A percentile compares a stretch with the other conserved stretches of the same genome.
Conservation (phyloP, 2,329 filamentous ascomycete genomes). For the Fusarium aywerte region DNA sequence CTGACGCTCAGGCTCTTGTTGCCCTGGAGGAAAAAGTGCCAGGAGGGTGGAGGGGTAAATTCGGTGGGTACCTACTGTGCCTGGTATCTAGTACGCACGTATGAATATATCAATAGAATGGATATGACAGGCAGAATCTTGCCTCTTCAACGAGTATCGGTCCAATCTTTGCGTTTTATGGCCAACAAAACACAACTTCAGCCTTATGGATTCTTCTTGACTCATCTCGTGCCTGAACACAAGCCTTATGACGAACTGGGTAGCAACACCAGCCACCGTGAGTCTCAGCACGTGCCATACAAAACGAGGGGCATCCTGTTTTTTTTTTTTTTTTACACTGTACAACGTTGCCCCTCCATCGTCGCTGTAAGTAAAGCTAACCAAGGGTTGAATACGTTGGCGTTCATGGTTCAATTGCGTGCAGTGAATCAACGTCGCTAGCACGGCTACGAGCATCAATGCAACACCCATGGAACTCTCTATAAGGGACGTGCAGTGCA, state of each 20-base stretch:
- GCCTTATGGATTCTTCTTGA: slow-evolving; percentile 4
- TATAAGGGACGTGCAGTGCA: slow-evolving; percentile 31
- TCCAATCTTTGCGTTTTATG: not conserved
- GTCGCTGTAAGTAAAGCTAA: slow-evolving; percentile 17
- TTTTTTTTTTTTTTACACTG: slow-evolving; percentile 34
- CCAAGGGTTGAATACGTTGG: slow-evolving; percentile 13
- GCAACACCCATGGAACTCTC: slow-evolving; percentile 17
- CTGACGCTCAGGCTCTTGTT: slow-evolving; percentile 17
- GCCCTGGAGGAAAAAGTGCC: slow-evolving; percentile 19
- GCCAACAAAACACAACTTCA: not conserved
- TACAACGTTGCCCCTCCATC: slow-evolving; percentile 37
- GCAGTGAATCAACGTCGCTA: slow-evolving; percentile 30
- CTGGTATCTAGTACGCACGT: not conserved
- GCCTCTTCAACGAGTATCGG: not conserved
- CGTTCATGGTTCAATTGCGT: slow-evolving; percentile 22
- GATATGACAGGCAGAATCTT: slow-evolving; percentile 12
- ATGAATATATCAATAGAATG: not conserved
- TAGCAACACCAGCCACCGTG: slow-evolving; percentile 17
- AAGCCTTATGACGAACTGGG: slow-evolving; percentile 24
- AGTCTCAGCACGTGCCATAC: slow-evolving; percentile 31
- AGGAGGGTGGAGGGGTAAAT: slow-evolving; percentile 41
- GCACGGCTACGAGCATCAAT: slow-evolving; percentile 22
- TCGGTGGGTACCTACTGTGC: slow-evolving; percentile 26
- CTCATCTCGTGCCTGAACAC: not conserved
- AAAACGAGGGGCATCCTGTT: slow-evolving; percentile 19